These are phyloP conservation scores for Paspalum vaginatum DNA, from an alignment of 176 grass and related monocot species.

Conservation along the genomic window DNA sequence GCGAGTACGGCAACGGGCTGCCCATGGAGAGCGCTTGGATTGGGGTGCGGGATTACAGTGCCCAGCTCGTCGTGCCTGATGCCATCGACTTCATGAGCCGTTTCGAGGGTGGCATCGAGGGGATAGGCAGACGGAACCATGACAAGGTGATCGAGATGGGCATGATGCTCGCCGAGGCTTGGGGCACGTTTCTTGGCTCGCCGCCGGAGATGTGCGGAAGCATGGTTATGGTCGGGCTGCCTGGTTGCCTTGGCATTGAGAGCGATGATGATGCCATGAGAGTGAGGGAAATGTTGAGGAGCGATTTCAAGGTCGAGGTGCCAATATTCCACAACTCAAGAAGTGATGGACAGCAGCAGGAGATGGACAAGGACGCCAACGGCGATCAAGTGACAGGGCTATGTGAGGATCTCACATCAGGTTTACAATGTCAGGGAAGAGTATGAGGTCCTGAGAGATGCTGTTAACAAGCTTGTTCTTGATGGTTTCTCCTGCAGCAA, in stretches of 20 bases:
- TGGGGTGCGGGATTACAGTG: slow-evolving; percentile 89
- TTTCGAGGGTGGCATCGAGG: slow-evolving; percentile 86
- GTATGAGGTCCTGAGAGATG: slow-evolving; percentile 75
- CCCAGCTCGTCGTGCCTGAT: slow-evolving; percentile 80
- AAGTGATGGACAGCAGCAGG: slow-evolving; percentile 40
- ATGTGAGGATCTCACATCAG: slow-evolving; percentile 87
- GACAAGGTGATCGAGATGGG: slow-evolving; percentile 94
- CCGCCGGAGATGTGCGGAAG: slow-evolving; percentile 81
- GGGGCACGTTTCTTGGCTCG: slow-evolving; percentile 83
- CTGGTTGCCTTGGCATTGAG: slow-evolving; percentile 54
- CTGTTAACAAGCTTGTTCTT: slow-evolving; percentile 72
- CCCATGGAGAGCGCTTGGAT: slow-evolving; percentile 95
- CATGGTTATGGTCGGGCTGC: slow-evolving; percentile 94
- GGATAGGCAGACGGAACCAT: slow-evolving; percentile 73
- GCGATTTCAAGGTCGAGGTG: slow-evolving; percentile 82
- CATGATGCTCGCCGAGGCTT: slow-evolving; percentile 75
- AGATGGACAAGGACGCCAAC: slow-evolving; percentile 35
- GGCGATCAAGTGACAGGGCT: slow-evolving; percentile 64
- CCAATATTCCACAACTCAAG: slow-evolving; percentile 79
- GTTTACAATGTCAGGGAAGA: slow-evolving; percentile 89
- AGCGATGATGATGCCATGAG: slow-evolving; percentile 71
- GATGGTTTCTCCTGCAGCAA: slow-evolving; percentile 79
- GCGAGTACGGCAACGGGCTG: slow-evolving; percentile 87
- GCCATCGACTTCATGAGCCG: slow-evolving; percentile 73
- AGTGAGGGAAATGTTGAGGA: slow-evolving; percentile 67